These are phyloP conservation scores for Malus orientalis DNA, from an alignment of 306 rosid genomes.

Conservation along the genomic window DNA sequence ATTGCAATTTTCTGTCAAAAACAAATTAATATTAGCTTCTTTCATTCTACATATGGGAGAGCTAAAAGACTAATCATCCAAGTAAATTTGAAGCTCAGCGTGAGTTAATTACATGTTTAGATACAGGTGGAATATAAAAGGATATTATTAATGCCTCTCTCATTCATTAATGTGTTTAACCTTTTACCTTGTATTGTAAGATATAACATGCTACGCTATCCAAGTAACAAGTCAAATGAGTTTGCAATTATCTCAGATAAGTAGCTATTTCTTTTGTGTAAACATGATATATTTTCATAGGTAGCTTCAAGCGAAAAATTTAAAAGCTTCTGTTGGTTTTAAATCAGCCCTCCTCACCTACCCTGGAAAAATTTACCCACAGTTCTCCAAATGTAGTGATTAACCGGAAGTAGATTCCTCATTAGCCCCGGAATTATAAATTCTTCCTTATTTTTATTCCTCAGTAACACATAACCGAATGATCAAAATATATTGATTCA, in stretches of 20 bases:
- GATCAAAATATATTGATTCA: background rate
- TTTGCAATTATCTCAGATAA: background rate
- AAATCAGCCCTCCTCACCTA: background rate
- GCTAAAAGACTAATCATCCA: background rate
- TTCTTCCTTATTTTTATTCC: background rate
- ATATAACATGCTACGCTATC: background rate
- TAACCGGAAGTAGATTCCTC: background rate
- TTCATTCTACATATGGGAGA: slow-evolving; percentile 6
- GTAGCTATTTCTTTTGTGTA: background rate
- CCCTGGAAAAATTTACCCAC: background rate
- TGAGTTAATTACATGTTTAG: no score
- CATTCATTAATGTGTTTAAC: no score
- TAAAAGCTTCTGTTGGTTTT: background rate
- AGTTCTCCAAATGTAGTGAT: no score
- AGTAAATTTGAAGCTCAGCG: no score
- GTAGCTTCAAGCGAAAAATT: background rate
- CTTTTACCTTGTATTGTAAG: background rate
- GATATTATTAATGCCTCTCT: no score
- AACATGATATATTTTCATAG: background rate
- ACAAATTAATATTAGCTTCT: slow-evolving; percentile 17
- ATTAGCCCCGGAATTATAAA: background rate
- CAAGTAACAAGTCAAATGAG: background rate
- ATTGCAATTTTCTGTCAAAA: slow-evolving; percentile 62
- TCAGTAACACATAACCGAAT: background rate
- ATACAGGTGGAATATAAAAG: no score